These are phyloP conservation scores for Eucalyptus curtisii DNA, from an alignment of 345 rosid genomes.

Conservation along the genomic window DNA sequence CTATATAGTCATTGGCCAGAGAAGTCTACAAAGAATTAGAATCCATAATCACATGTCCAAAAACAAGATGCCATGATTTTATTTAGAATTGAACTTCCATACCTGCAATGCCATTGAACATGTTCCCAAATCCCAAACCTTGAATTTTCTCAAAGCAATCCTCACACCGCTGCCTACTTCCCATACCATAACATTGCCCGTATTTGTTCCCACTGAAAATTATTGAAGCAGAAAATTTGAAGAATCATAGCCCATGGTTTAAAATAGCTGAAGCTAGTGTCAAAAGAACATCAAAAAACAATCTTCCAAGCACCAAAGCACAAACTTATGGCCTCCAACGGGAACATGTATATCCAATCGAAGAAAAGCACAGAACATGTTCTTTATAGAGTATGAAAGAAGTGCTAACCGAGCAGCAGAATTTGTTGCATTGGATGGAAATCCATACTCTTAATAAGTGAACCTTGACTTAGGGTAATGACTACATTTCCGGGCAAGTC, in stretches of 20 bases:
- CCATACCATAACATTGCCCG: conserved; percentile 59
- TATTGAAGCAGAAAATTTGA: background rate
- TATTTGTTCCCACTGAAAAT: conserved; percentile 61
- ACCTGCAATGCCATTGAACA: conserved; percentile 57
- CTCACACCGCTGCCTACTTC: conserved; percentile 50
- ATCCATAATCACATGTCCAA: background rate
- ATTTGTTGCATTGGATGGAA: too few species aligned
- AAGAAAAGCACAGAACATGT: background rate
- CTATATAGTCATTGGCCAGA: conserved; percentile 33
- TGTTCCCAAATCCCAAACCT: conserved; percentile 49
- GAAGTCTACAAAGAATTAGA: conserved; percentile 25
- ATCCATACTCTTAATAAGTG: too few species aligned
- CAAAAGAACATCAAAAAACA: background rate
- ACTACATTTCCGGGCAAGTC: too few species aligned
- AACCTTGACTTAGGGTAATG: too few species aligned
- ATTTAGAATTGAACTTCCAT: background rate
- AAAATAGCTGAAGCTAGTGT: background rate
- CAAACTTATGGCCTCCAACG: background rate
- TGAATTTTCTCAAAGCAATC: conserved; percentile 44
- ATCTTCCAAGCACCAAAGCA: background rate
- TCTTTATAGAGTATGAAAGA: too few species aligned
- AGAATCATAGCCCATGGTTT: background rate
- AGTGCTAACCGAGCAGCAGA: too few species aligned
- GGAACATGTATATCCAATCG: too few species aligned
- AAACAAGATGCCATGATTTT: background rate